Base-by-base conservation (phyloP, 257 asterid genomes). In the Solanum sejunctum region DNA sequence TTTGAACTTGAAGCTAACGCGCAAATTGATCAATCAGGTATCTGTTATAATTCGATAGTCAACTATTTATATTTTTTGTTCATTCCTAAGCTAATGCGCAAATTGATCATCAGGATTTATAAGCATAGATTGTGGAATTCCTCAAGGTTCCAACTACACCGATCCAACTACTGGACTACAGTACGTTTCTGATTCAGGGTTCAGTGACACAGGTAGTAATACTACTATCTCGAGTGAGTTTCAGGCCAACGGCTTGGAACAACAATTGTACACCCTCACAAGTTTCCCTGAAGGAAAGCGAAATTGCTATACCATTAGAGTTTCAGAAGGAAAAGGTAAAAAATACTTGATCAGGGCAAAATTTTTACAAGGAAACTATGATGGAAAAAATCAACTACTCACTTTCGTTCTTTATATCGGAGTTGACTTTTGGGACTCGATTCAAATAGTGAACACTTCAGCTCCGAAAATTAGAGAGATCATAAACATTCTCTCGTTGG, bases 401-500 rank as follows among this genome's bases (percentile, higher is more conserved):
- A 12, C 8, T 10, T 87, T 87, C 32, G 80, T 85, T 85, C 77
- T 85, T 54, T 36, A 82, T 26, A 81, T 85, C 1, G 89, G 84
- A 49, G 83, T 26, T 43, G 80, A 85, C 47, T 71, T 23, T 12
- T 85, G 89, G 89, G 28, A 2, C 32, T 82, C 85, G 6, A 21
- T 87, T 7, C 21, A 23, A 0, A 6, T 84, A 3, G 20, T 36
- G 21, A 11, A 66, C 10, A 60, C 63, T 10, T 84, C 82, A 9
- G 2, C 9, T 15, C 18, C 83, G 16, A 0, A 23, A 1, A 2
- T 0, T 5, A 11, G 10, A 51, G 93, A 89, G 85, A 87, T 89
- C 49, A 79, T 91, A 23, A 91, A 88, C 54, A 71, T 61, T 7
- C 84, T 87, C 2, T 79, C 79, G 3, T 85, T 91, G 10, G 87